phyloP scores from a whole-genome alignment of 441 rosid species.

The Gossypium davidsonii region DNA sequence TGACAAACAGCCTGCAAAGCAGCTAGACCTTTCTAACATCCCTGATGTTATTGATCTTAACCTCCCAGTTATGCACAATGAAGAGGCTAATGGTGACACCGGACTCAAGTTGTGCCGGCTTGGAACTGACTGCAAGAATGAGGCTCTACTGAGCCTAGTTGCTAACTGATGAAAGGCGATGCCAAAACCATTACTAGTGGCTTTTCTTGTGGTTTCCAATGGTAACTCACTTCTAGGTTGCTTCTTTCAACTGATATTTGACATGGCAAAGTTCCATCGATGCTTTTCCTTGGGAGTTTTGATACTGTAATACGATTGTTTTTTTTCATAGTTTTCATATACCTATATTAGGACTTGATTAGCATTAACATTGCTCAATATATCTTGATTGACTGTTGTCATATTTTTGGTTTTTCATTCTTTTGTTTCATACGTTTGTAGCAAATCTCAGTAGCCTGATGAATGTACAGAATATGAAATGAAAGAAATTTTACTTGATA shows the following conservation, averaged over 20 bases:
- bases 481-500: not conserved
- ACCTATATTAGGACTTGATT: not conserved
- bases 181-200: not conserved
- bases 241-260: not conserved
- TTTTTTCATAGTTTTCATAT: not conserved
- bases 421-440: not conserved
- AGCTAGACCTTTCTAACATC: conserved; percentile 20
- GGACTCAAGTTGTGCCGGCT: conserved; percentile 24
- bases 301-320: not conserved
- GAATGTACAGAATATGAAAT: conserved; percentile 5
- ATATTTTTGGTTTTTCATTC: not conserved
- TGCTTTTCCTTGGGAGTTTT: not conserved
- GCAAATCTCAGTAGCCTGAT: not conserved
- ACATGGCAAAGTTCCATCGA: not conserved
- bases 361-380: not conserved
- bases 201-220: not conserved
- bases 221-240: not conserved
- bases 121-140: conserved; percentile 20
- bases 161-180: conserved; percentile 19
- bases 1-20: conserved; percentile 11
- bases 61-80: conserved; percentile 12
- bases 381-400: not conserved
- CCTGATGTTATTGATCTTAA: conserved; percentile 15
- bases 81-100: conserved; percentile 14
- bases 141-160: conserved; percentile 24